phyloP scores from a whole-genome alignment of 805 yeast species.

The Lipomyces orientalis region DNA sequence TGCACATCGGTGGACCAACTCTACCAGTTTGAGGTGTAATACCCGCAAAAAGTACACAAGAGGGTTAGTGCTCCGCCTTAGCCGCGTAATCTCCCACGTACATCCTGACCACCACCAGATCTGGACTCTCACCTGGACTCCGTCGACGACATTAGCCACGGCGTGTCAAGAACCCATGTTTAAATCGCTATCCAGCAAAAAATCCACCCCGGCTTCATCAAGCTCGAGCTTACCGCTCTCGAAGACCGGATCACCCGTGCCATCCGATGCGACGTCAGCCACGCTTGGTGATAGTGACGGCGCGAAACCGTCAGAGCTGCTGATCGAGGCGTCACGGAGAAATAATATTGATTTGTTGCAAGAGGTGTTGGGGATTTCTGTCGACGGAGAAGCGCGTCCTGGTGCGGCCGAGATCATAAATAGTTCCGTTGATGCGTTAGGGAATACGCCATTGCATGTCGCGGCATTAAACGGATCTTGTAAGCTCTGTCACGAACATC shows the following conservation, averaged over 20 bases:
- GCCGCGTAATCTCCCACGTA: background rate
- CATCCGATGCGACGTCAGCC: background rate
- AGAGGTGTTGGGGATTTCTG: conserved; percentile 56
- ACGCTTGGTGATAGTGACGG: conserved; percentile 54
- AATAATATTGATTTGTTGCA: conserved; percentile 79
- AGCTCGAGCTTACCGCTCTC: background rate
- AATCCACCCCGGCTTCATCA: conserved; percentile 15
- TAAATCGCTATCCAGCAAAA: conserved; percentile 12
- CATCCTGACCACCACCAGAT: background rate
- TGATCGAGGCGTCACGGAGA: conserved; percentile 85
- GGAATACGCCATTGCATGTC: conserved; percentile 80
- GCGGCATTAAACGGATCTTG: conserved; percentile 80
- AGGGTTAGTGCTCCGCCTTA: background rate
- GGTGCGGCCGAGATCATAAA: conserved; percentile 63
- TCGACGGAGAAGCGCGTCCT: conserved; percentile 39
- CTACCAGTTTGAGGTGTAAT: background rate
- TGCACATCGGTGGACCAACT: background rate
- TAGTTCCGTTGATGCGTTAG: conserved; percentile 72
- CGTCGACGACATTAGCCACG: conserved; percentile 10
- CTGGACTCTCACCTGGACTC: background rate
- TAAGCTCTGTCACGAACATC: conserved; percentile 18
- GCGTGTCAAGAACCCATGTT: conserved; percentile 14
- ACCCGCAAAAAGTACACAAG: too few species aligned
- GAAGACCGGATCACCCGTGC: background rate
- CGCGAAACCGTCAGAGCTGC: conserved; percentile 77